phyloP scores from a whole-genome alignment of 768 basidiomycete species.

The Russula sp. region DNA sequence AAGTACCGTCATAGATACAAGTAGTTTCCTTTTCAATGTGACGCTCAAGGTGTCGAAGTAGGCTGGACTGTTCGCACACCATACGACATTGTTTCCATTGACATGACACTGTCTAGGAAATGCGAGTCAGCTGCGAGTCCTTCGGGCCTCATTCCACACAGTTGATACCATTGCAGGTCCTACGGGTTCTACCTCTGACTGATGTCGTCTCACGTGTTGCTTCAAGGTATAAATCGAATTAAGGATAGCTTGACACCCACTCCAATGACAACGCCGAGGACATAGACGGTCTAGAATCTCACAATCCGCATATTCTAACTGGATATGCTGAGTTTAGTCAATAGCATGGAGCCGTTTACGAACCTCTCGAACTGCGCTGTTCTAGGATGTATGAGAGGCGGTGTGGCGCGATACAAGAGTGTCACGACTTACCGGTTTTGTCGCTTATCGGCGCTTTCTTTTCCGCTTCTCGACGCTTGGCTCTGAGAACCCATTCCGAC shows the following conservation, averaged over 20 bases:
- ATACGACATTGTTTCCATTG: constrained; percentile 22
- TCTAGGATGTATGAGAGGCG: constrained; percentile 6
- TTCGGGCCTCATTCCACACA: neutral
- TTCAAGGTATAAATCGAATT: constrained; percentile 22
- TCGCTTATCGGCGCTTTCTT: neutral
- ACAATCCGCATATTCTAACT: constrained; percentile 18
- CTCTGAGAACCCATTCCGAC: constrained; percentile 15
- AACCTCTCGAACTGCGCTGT: constrained; percentile 11
- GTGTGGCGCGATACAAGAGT: neutral
- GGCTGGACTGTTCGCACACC: constrained; percentile 18
- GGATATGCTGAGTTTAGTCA: constrained; percentile 9
- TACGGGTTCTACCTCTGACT: constrained; percentile 15
- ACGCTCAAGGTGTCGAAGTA: constrained; percentile 15
- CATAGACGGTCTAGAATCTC: constrained; percentile 18
- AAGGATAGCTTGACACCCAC: constrained; percentile 19
- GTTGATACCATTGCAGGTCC: constrained; percentile 12
- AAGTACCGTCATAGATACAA: constrained; percentile 16
- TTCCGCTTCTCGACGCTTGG: constrained; percentile 12
- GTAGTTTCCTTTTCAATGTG: constrained; percentile 14
- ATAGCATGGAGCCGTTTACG: constrained; percentile 1
- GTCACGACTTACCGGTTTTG: constrained; percentile 1
- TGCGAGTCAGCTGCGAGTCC: neutral
- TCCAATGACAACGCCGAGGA: constrained; percentile 18
- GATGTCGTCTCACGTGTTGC: constrained; percentile 21
- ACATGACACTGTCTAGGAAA: constrained; percentile 21